These are phyloP conservation scores for Fusarium humuli DNA, from an alignment of 2,329 filamentous ascomycete species.

Conservation along the genomic window DNA sequence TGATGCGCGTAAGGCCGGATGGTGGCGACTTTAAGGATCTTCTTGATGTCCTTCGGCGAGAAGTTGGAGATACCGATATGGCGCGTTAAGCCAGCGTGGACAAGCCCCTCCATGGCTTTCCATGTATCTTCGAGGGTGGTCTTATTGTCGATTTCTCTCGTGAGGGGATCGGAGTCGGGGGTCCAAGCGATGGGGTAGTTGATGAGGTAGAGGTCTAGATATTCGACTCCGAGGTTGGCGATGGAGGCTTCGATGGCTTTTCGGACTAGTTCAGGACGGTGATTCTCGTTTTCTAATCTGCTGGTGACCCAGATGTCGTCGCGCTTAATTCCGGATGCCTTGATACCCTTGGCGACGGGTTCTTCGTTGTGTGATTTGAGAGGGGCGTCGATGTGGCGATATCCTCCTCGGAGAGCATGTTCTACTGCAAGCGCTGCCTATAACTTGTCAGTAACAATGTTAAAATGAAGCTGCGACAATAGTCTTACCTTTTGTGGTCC, in stretches of 20 bases:
- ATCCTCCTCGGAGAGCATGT: slow-evolving; percentile 63
- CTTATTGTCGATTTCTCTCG: slow-evolving; percentile 32
- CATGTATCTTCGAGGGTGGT: slow-evolving; percentile 47
- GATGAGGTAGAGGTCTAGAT: slow-evolving; percentile 51
- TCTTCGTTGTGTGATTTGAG: slow-evolving; percentile 72
- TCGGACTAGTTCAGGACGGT: slow-evolving; percentile 46
- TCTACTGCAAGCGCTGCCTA: slow-evolving; percentile 61
- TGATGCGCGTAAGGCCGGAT: slow-evolving; percentile 48
- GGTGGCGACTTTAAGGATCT: slow-evolving; percentile 52
- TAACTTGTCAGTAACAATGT: not conserved
- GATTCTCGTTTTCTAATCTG: slow-evolving; percentile 53
- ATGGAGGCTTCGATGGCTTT: slow-evolving; percentile 48
- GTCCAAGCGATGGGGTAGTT: slow-evolving; percentile 46
- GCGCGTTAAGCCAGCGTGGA: slow-evolving; percentile 32
- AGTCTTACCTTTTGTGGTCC: slow-evolving; percentile 18
- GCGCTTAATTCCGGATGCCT: slow-evolving; percentile 41
- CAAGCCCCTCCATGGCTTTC: slow-evolving; percentile 49
- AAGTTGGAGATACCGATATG: slow-evolving; percentile 69
- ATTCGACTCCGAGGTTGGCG: slow-evolving; percentile 48
- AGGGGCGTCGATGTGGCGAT: slow-evolving; percentile 66
- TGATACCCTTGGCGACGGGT: slow-evolving; percentile 62
- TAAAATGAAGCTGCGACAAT: too few relatives aligned
- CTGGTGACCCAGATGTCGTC: slow-evolving; percentile 48
- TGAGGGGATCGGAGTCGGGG: slow-evolving; percentile 17
- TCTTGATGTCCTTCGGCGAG: slow-evolving; percentile 60